These are phyloP conservation scores for Mycena rosella DNA, from an alignment of 768 basidiomycete species.

Conservation along the genomic window DNA sequence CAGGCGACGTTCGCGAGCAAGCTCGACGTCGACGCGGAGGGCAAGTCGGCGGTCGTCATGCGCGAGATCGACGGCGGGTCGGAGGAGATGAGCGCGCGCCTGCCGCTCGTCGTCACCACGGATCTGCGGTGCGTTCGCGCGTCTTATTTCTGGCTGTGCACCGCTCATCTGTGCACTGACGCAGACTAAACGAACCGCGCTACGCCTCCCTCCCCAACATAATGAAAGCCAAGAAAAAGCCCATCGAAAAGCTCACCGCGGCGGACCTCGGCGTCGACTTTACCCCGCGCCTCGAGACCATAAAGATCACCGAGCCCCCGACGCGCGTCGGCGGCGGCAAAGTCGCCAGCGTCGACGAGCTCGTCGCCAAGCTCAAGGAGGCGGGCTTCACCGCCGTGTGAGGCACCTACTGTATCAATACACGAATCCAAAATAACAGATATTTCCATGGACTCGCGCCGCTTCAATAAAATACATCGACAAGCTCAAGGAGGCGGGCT, in stretches of 20 bases:
- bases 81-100: constrained; percentile 81
- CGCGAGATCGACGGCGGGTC: constrained; percentile 96
- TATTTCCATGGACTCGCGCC: too few relatives aligned
- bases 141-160: constrained; percentile 8
- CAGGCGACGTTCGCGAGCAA: constrained; percentile 97
- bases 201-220: constrained; percentile 98
- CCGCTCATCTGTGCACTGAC: too few relatives aligned
- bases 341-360: constrained; percentile 91
- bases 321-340: constrained; percentile 93
- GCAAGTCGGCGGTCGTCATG: constrained; percentile 77
- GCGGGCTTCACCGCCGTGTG: constrained; percentile 71
- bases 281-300: constrained; percentile 82
- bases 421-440: too few relatives aligned
- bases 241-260: constrained; percentile 84
- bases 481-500: constrained; percentile 91
- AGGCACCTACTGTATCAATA: background rate
- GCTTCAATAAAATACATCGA: too few relatives aligned
- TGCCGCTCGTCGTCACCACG: constrained; percentile 92
- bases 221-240: constrained; percentile 99
- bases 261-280: constrained; percentile 88
- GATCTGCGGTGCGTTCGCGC: constrained; percentile 80
- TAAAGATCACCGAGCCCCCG: constrained; percentile 92
- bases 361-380: constrained; percentile 90
- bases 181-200: constrained; percentile 90
- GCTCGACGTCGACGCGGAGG: constrained; percentile 74